Evolutionary conservation across 164 flowering plant species (phyloP), one percentile per base, ranked within the genome.

Genomic region (Aristolochia contorta): DNA sequence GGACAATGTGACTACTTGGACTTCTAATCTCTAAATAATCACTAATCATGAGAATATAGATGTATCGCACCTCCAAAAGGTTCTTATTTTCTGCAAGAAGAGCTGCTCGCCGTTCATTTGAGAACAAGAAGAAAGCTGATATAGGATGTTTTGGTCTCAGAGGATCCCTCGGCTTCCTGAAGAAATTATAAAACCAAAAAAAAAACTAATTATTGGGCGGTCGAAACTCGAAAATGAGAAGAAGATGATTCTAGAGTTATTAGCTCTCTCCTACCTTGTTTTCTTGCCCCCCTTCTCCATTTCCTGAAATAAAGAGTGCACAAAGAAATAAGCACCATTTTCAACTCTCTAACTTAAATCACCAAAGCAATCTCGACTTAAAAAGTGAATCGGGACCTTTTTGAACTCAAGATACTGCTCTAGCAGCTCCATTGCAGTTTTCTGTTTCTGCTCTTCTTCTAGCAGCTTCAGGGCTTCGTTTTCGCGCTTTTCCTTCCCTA

Each of bases 381-480:
- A 2, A 57, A 43, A 15, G 6, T 4, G 7, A 13, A 43, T 8
- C 19, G 45, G 7, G 48, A 65, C 76, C 69, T 87, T 81, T 69
- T 74, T 80, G 77, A 87, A 93, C 66, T 80, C 88, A 6, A 87
- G 72, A 68, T 87, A 93, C 67, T 93, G 96, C 19, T 89, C 91
- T 61, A 89, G 86, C 74, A 93, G 72, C 62, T 87, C 96, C 88
- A 89, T 86, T 12, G 98, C 98, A 0, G 82, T 84, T 68, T 83
- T 93, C 75, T 93, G 98, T 18, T 89, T 93, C 64, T 87, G 90
- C 67, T 87, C 96, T 15, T 87, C 94, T 23, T 87, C 91, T 59
- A 85, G 74, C 0, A 93, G 83, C 72, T 75, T 86, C 91, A 93
- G 79, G 2, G 98, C 97, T 65, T 89, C 98, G 22, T 65, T 78